These are phyloP conservation scores for Madurella mycetomatis DNA, from an alignment of 2,329 filamentous ascomycete species.

Conservation along the genomic window DNA sequence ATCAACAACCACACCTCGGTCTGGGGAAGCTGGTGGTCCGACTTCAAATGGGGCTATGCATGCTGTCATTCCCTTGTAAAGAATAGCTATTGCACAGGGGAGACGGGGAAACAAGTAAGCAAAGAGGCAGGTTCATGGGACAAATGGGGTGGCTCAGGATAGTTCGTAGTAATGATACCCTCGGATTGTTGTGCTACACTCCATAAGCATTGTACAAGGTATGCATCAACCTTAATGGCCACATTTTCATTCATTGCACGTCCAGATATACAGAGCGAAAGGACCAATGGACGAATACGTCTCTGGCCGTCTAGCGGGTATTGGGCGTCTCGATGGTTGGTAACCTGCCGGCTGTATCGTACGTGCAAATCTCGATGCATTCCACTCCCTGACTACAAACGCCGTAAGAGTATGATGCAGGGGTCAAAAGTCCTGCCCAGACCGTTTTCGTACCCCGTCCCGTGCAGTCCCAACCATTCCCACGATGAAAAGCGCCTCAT, in stretches of 20 bases:
- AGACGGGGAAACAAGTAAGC: slow-evolving; percentile 69
- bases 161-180: slow-evolving; percentile 16
- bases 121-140: slow-evolving; percentile 25
- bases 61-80: slow-evolving; percentile 93
- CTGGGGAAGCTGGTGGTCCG: slow-evolving; percentile 97
- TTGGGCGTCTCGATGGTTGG: slow-evolving; percentile 15
- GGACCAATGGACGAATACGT: too few relatives aligned
- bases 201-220: neutral
- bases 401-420: slow-evolving; percentile 26
- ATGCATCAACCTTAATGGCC: neutral
- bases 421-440: slow-evolving; percentile 23
- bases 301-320: neutral
- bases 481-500: slow-evolving; percentile 15
- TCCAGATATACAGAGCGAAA: too few relatives aligned
- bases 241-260: neutral
- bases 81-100: slow-evolving; percentile 96
- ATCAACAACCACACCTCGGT: slow-evolving; percentile 89
- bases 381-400: slow-evolving; percentile 25
- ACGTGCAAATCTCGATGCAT: slow-evolving; percentile 26
- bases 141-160: slow-evolving; percentile 9
- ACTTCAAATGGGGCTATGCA: slow-evolving; percentile 92
- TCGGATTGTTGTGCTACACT: neutral
- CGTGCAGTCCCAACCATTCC: slow-evolving; percentile 23
- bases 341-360: slow-evolving; percentile 13
- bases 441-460: slow-evolving; percentile 25